A percentile compares a stretch with the other conserved stretches of the same genome.
Conservation (phyloP, 371 early-diverging fungal species). For the Apophysomyces elegans region DNA sequence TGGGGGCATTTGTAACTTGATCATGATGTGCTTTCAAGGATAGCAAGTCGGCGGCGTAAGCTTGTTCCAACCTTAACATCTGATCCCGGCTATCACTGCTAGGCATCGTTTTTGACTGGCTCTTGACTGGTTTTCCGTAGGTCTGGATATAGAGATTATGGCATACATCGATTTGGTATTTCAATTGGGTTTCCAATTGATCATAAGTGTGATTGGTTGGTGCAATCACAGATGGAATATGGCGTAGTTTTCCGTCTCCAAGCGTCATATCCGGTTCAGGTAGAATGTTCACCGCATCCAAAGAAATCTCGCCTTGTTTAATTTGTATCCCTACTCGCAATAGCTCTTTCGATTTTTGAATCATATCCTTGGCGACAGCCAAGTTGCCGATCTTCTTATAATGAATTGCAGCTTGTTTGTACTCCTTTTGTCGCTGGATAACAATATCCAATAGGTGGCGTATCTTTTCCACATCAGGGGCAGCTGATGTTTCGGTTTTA, state of each 20-base stretch:
- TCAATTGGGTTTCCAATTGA: constrained; percentile 57
- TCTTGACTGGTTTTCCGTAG: constrained; percentile 27
- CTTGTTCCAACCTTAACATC: constrained; percentile 64
- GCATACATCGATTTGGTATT: constrained; percentile 67
- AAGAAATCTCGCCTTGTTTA: constrained; percentile 35
- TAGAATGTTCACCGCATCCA: constrained; percentile 36
- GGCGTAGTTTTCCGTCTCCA: constrained; percentile 45
- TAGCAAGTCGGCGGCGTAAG: constrained; percentile 61
- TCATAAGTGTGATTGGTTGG: constrained; percentile 34
- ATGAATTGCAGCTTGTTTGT: constrained; percentile 65
- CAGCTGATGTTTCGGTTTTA: constrained; percentile 3
- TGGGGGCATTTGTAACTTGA: constrained; percentile 26
- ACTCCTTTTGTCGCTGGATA: constrained; percentile 55
- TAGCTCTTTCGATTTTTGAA: constrained; percentile 52
- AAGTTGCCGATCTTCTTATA: constrained; percentile 60
- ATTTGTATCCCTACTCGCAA: constrained; percentile 38
- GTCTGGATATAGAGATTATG: constrained; percentile 58
- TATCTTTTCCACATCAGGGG: neutral
- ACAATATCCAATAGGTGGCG: constrained; percentile 31
- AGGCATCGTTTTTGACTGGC: constrained; percentile 17
- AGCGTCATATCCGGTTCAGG: constrained; percentile 42
- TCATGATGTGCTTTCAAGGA: constrained; percentile 53
- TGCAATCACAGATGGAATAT: constrained; percentile 17
- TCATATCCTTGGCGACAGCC: constrained; percentile 57
- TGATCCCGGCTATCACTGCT: constrained; percentile 16